These are phyloP conservation scores for Cladosporium sp. DNA, from an alignment of 2,329 filamentous ascomycete genomes.

Conservation along the genomic window DNA sequence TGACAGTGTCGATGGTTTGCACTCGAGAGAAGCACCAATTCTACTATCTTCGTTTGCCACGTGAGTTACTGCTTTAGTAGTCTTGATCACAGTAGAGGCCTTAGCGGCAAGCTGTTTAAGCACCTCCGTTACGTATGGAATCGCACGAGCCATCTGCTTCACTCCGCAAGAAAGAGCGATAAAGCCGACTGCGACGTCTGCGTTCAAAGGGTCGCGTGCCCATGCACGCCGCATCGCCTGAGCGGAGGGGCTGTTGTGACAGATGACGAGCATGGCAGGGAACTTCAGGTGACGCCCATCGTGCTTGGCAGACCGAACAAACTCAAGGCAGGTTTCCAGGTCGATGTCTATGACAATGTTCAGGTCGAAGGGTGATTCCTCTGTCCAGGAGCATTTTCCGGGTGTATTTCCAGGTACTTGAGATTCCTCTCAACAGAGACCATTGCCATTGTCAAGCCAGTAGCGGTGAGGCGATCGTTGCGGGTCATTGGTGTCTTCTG, in stretches of 20 bases:
- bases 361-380: neutral
- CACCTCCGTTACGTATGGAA: neutral
- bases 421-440: neutral
- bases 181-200: neutral
- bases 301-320: neutral
- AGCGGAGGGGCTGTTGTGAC: neutral
- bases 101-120: neutral
- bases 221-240: neutral
- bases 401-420: neutral
- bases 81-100: too few relatives aligned
- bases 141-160: conserved; percentile 12
- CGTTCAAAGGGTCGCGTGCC: neutral
- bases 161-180: neutral
- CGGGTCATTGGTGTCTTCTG: neutral
- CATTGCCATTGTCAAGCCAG: neutral
- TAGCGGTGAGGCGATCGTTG: neutral
- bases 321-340: neutral
- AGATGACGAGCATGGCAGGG: neutral
- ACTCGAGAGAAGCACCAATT: too few relatives aligned
- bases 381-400: neutral
- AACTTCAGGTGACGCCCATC: neutral
- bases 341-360: neutral
- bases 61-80: too few relatives aligned
- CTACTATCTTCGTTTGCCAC: too few relatives aligned
- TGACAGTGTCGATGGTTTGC: too few relatives aligned